Evolutionary conservation across 108 stramenopile genomes (phyloP).

Genomic region (Fragilaria crotonensis): DNA sequence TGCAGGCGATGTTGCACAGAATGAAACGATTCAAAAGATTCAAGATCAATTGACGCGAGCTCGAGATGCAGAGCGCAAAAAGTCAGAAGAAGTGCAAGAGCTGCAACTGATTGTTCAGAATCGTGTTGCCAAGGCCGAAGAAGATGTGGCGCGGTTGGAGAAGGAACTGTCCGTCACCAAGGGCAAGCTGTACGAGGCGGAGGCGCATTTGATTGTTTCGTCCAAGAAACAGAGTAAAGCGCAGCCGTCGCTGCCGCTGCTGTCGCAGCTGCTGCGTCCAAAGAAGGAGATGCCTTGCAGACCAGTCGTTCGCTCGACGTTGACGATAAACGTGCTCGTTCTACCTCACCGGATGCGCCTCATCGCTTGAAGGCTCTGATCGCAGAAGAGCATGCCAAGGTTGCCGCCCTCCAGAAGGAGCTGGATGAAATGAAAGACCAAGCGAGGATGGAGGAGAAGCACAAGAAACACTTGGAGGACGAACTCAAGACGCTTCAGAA

Average conservation of each 20-base stretch:
- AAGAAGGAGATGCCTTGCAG: conserved; percentile 4
- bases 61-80: conserved; percentile 51
- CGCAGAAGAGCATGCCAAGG: neutral
- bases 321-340: too few relatives aligned
- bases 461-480: conserved; percentile 63
- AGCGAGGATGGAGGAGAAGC: conserved; percentile 67
- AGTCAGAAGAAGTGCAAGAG: conserved; percentile 49
- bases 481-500: conserved; percentile 65
- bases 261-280: conserved; percentile 5
- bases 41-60: conserved; percentile 53
- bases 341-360: neutral
- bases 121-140: conserved; percentile 37
- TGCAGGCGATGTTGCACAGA: conserved; percentile 14
- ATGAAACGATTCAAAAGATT: conserved; percentile 58
- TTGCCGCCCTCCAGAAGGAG: conserved; percentile 33
- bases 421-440: conserved; percentile 64
- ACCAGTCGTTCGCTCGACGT: neutral
- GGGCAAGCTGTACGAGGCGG: conserved; percentile 60
- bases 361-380: neutral
- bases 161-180: conserved; percentile 45
- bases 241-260: conserved; percentile 30
- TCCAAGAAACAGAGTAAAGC: conserved; percentile 5
- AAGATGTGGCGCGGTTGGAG: conserved; percentile 42
- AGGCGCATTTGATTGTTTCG: conserved; percentile 45
- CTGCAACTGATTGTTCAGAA: conserved; percentile 31